Base-by-base conservation (phyloP, 305 asterid species). In the Rubia peregrina region DNA sequence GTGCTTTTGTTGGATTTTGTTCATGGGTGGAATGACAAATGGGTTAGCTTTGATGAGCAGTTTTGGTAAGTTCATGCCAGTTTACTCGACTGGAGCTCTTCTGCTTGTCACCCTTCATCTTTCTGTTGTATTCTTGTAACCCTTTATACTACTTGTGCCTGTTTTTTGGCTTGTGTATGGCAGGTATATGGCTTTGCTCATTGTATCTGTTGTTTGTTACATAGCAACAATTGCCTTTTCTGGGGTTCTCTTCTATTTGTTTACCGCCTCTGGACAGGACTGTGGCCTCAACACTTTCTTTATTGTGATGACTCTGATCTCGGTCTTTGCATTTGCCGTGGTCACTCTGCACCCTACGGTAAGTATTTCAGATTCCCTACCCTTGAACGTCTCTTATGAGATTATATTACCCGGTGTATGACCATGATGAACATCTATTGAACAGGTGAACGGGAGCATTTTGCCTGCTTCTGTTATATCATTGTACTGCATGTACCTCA, bases 1-100 rank as follows among this genome's bases (percentile, higher is more conserved):
- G 95, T 92, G 71, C 95, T 92, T 80, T 80, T 92, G 71, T 86
- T 88, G 69, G 98, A 92, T 80, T 92, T 92, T 81, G 91, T 92
- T 71, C 96, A 90, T 81, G 83, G 95, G 61, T 92, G 96, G 98
- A 92, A 92, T 73, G 95, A 88, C 85, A 92, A 85, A 83, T 92
- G 98, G 98, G 98, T 88, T 82, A 94, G 96, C 72, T 92, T 88
- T 53, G 95, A 90, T 67, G 98, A 90, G 82, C 83, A 90, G 69
- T 92, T 92, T 79, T 92, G 98, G 98, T 92, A 56, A 80, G 88
- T 77, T 44, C 70, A 55, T 65, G 16, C 19, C 40, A 44, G 68
- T n/a, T 53, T 13, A 8, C 61, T 7, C 55, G 26, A 3, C n/a
- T 42, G 64, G 11, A 62, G 41, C 57, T 73, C 30, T 76, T 61